Base-by-base conservation (phyloP, 805 yeast genomes). In the Metschnikowia lachancei region DNA sequence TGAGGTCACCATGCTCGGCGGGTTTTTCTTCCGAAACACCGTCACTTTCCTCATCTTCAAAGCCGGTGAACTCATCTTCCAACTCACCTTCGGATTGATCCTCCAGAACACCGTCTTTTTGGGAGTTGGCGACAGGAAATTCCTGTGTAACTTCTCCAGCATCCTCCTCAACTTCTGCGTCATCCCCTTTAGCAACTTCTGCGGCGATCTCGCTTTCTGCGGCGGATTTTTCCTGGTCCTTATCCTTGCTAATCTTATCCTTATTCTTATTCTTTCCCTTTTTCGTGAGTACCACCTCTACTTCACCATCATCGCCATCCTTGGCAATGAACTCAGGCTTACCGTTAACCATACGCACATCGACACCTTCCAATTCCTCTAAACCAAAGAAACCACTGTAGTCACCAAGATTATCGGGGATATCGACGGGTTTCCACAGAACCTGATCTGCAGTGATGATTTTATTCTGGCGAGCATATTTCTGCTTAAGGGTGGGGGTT, bases 351-450 rank as follows among this genome's bases (percentile, higher is more conserved):
- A 82, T 74, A 49, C 86, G 81, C 6, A 92, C 91, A 58, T 78
- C 91, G 29, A 92, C 97, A 36, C 97, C 97, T 47, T 89, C 97
- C 41, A 94, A 76, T 62, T 92, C 98, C 63, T 92, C 99, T 30
- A 94, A 69, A 0, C 97, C 99, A 62, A 83, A 89, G 57, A 91
- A 85, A 0, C 97, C 97, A 54, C 87, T 91, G 60, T 85, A 87
- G 64, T 89, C 96, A 50, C 83, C 96, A 41, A 87, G 66, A 20
- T 88, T 83, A 52, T 87, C 92, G 4, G 95, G 92, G 43, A 91
- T 77, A 2, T 83, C 85, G 7, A 91, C 95, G 2, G 83, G 62
- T 53, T 85, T 86, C 99, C 99, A 92, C 8, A 72, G 68, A 52
- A 87, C 66, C 16, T 73, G 72, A 51, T 75, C 75, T 2, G 78